A percentile compares a stretch with the other conserved stretches of the same genome.
Conservation (phyloP, 306 rosid genomes). For the Potentilla sterilis region DNA sequence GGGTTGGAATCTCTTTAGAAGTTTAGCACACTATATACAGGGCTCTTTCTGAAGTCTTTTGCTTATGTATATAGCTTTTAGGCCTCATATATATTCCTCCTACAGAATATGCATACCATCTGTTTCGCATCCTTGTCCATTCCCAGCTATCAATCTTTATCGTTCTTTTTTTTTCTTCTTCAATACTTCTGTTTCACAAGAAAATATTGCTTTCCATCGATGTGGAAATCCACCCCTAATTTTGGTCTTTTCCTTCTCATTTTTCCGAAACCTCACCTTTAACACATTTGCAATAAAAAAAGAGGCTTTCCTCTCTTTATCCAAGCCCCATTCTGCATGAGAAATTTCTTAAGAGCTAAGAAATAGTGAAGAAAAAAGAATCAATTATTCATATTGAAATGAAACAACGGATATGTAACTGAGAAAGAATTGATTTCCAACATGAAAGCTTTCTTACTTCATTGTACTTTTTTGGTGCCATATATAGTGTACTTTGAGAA, state of each 20-base stretch:
- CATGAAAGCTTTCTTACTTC: neutral
- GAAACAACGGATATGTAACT: too few species aligned
- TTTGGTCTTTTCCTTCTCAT: conserved; percentile 19
- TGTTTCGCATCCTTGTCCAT: conserved; percentile 25
- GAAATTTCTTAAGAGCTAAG: neutral
- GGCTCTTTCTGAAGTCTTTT: conserved; percentile 10
- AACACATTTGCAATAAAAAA: neutral
- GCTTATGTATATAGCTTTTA: conserved; percentile 8
- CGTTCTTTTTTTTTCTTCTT: neutral
- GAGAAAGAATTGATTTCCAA: too few species aligned
- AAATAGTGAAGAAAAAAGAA: neutral
- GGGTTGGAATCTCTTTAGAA: conserved; percentile 9
- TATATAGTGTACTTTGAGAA: neutral
- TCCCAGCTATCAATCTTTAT: conserved; percentile 16
- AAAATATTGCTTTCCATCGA: conserved; percentile 25
- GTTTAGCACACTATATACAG: neutral
- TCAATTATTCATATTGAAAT: neutral
- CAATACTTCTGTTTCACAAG: neutral
- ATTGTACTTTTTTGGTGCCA: neutral
- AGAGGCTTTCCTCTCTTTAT: neutral
- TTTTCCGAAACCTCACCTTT: conserved; percentile 26
- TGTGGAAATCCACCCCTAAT: conserved; percentile 11
- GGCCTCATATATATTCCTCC: conserved; percentile 7
- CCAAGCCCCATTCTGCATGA: neutral
- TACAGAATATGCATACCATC: conserved; percentile 17